A percentile compares a stretch with the other conserved stretches of the same genome.
Conservation (phyloP, 331 rosid genomes). For the Acacia pycnantha region DNA sequence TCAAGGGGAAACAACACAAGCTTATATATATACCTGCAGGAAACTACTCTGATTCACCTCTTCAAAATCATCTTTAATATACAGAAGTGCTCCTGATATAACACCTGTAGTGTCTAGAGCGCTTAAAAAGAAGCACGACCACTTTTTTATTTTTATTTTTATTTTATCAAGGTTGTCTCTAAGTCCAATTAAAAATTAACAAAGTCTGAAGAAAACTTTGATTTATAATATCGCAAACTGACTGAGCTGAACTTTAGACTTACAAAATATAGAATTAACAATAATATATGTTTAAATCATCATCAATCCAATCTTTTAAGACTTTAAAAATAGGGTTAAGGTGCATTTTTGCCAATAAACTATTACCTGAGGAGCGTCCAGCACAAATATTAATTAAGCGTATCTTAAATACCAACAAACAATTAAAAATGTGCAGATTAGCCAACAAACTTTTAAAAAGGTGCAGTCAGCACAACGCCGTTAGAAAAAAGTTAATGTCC, state of each 20-base stretch:
- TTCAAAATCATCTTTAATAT: slow-evolving; percentile 42
- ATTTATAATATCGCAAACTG: neutral
- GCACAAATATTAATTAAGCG: no score
- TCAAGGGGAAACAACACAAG: neutral
- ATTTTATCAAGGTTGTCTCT: neutral
- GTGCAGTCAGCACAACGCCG: no score
- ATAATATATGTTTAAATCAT: neutral
- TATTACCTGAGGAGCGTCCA: no score
- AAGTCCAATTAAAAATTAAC: neutral
- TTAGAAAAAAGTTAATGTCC: no score
- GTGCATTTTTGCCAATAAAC: no score
- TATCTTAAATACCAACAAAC: no score
- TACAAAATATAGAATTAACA: neutral
- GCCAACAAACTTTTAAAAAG: no score
- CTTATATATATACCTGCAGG: slow-evolving; percentile 30
- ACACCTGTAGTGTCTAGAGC: slow-evolving; percentile 26
- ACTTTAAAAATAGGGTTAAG: no score
- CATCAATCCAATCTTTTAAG: neutral
- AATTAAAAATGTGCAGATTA: no score
- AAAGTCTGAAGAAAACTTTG: neutral
- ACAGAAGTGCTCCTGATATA: slow-evolving; percentile 39
- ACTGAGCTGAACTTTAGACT: no score
- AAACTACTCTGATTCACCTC: slow-evolving; percentile 34
- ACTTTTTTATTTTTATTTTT: neutral
- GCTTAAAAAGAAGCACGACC: neutral